Percentiles rank a stretch among this genome's conserved stretches.
phyloP scores from a whole-genome alignment of 164 flowering plant genomes.

The Brasenia schreberi region DNA sequence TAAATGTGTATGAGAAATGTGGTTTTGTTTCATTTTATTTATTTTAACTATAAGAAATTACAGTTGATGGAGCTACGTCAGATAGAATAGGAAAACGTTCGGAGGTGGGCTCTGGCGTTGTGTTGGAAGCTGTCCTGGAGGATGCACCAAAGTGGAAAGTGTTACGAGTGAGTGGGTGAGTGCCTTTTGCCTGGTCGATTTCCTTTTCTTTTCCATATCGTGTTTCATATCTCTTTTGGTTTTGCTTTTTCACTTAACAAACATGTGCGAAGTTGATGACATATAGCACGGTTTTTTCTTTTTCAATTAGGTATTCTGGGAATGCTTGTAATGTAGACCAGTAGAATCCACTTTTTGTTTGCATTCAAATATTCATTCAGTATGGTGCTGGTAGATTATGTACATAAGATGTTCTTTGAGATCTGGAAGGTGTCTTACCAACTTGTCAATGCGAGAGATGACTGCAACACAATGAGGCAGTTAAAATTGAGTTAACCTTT shows the following conservation, averaged over 20 bases:
- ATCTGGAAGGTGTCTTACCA: too few relatives aligned
- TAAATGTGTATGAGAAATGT: not conserved
- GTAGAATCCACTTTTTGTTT: not conserved
- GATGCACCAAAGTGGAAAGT: constrained; percentile 98
- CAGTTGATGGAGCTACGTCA: constrained; percentile 17
- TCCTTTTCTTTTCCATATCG: not conserved
- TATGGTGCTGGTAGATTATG: too few relatives aligned
- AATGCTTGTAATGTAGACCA: not conserved
- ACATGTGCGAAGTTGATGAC: not conserved
- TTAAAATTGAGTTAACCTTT: too few relatives aligned
- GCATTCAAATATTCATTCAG: too few relatives aligned
- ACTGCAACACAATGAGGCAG: too few relatives aligned
- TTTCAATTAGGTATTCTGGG: not conserved
- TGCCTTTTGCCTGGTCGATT: constrained; percentile 12
- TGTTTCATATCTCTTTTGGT: not conserved
- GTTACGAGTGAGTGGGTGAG: constrained; percentile 96
- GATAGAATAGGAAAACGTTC: constrained; percentile 1
- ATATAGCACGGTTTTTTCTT: not conserved
- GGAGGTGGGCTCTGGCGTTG: constrained; percentile 18
- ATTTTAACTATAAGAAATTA: too few relatives aligned
- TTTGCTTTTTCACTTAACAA: not conserved
- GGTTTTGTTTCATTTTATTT: not conserved
- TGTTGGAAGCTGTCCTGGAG: constrained; percentile 74
- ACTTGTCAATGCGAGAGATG: too few relatives aligned
- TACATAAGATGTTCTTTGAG: too few relatives aligned